Evolutionary conservation across 2,329 filamentous ascomycete species (phyloP).

Genomic region (Cercospora nicotianae): DNA sequence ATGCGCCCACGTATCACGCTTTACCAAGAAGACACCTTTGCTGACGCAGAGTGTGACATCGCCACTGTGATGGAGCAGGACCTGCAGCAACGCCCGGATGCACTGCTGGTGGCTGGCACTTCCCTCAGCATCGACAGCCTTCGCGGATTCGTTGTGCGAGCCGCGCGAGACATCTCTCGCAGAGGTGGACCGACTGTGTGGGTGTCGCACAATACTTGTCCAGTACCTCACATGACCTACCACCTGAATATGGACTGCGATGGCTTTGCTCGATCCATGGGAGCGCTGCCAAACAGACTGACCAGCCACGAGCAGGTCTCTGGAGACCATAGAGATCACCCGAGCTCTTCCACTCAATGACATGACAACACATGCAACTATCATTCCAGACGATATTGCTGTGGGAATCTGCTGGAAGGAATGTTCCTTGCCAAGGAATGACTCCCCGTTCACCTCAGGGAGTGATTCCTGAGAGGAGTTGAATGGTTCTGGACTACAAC

Average conservation of each 20-base stretch:
- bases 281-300: not conserved
- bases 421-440: not conserved
- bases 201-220: not conserved
- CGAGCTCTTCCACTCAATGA: not conserved
- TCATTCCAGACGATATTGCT: not conserved
- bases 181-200: not conserved
- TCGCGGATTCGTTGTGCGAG: not conserved
- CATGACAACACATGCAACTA: not conserved
- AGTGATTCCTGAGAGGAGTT: not conserved
- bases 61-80: not conserved
- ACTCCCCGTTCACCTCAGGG: not conserved
- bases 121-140: not conserved
- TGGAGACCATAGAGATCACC: not conserved
- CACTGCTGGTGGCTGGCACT: not conserved
- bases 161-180: not conserved
- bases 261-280: not conserved
- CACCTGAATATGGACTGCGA: not conserved
- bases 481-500: not conserved
- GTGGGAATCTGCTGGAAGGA: not conserved
- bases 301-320: not conserved
- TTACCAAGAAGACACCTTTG: constrained; percentile 7
- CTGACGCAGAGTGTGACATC: not conserved
- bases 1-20: constrained; percentile 8
- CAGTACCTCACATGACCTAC: not conserved
- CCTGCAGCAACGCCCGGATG: not conserved